Base-by-base conservation (phyloP, 2,329 filamentous ascomycete genomes). In the Chrysoporthe cubensis region DNA sequence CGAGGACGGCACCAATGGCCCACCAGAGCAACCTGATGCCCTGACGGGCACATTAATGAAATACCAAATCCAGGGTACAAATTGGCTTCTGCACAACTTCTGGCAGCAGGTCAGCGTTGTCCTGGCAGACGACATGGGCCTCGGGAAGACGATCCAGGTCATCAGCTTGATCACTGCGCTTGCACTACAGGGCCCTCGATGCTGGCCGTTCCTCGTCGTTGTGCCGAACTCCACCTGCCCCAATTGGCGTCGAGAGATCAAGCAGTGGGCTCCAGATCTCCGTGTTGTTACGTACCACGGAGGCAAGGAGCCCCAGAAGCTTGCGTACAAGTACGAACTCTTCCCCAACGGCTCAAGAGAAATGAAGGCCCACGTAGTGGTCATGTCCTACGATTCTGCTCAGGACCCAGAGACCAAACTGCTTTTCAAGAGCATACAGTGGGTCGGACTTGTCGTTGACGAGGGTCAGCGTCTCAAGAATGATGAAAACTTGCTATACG, bases 161-260 rank as follows among this genome's bases (percentile, higher is more conserved):
- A 91, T 98, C 69, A 88, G 90, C 2, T 87, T 97, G 70, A 85
- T 98, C 69, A 89, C 92, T 1, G 89, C 90, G 0, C 80, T 98
- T 48, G 84, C 91, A 34, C 85, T 91, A 69, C 85, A 90, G 63
- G 79, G 79, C n/a, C 88, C 88, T 6, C 82, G 87, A 75, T 96
- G 93, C 78, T 98, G 92, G 87, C 96, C 96, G 0, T 98, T 97
- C 76, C 84, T 99, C 18, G 85, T 98, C 3, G 93, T 97, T 1
- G 95, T 97, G 0, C 96, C 96, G 0, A 98, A 98, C 75, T 90
- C 95, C 0, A 99, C 96, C 0, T 97, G 94, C 77, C 88, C 94
- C n/a, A 99, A 99, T 76, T 99, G 96, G 95, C 91, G 95, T 6
- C 90, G 95, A 61, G 96, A 99, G 76, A 93, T 98, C 78, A 96